phyloP scores from a whole-genome alignment of 306 rosid genomes.

The Lathyrus tuberosus region DNA sequence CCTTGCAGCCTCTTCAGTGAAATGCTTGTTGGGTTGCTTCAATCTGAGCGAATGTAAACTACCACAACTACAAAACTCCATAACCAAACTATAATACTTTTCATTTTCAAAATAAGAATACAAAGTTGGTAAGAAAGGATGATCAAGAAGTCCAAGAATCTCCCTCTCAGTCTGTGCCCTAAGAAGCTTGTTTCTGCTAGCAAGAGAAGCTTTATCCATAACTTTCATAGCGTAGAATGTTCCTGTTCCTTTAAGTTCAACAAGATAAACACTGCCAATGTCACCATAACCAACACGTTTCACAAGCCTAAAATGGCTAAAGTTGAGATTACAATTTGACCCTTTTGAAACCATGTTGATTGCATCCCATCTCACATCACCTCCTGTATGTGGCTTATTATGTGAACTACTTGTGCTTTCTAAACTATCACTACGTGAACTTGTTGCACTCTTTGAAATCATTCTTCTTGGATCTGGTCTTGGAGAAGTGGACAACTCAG shows the following conservation, averaged over 20 bases:
- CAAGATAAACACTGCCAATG: conserved; percentile 83
- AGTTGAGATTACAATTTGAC: conserved; percentile 45
- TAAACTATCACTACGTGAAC: conserved; percentile 65
- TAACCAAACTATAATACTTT: conserved; percentile 71
- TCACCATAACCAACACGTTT: conserved; percentile 87
- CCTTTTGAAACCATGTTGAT: conserved; percentile 59
- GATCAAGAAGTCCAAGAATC: conserved; percentile 91
- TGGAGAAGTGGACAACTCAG: conserved; percentile 34
- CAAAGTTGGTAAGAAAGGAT: conserved; percentile 86
- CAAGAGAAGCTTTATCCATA: conserved; percentile 86
- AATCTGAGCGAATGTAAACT: conserved; percentile 75
- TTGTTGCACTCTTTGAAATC: conserved; percentile 29
- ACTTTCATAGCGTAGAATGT: conserved; percentile 81
- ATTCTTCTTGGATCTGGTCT: conserved; percentile 32
- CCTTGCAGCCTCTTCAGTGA: conserved; percentile 90
- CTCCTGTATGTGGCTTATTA: conserved; percentile 80
- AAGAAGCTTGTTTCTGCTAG: conserved; percentile 77
- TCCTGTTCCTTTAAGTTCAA: conserved; percentile 62
- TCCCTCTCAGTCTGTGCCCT: conserved; percentile 87
- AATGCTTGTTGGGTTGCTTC: conserved; percentile 76
- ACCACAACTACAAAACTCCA: conserved; percentile 89
- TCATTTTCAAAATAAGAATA: conserved; percentile 81
- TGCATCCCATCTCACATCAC: conserved; percentile 86
- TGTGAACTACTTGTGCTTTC: conserved; percentile 47
- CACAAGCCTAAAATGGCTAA: conserved; percentile 68